Evolutionary conservation across 192 early-diverging fungal genomes (phyloP).

Genomic region (Chytriomyces confervae): DNA sequence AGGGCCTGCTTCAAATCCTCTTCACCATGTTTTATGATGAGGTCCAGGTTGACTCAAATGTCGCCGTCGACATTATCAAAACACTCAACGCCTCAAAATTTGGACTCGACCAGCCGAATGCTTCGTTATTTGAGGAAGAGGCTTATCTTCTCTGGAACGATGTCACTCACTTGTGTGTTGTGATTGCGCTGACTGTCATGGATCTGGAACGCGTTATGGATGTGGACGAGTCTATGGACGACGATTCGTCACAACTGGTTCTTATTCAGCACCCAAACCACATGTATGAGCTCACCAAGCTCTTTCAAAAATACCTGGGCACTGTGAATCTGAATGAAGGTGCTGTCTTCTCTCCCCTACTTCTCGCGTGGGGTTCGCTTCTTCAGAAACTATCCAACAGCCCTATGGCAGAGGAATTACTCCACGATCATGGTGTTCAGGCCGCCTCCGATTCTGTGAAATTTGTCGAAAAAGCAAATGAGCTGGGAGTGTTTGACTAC

Average conservation of each 20-base stretch:
- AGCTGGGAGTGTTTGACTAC: constrained; percentile 22
- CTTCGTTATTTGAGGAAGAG: constrained; percentile 42
- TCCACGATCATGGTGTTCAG: not conserved
- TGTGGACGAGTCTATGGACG: not conserved
- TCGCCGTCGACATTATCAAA: constrained; percentile 3
- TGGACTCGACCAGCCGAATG: constrained; percentile 47
- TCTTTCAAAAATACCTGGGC: constrained; percentile 21
- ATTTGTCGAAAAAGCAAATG: constrained; percentile 13
- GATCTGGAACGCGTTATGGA: constrained; percentile 28
- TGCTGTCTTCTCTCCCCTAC: constrained; percentile 35
- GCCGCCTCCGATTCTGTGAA: not conserved
- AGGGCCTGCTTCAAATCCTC: constrained; percentile 44
- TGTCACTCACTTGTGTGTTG: constrained; percentile 42
- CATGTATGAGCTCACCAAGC: constrained; percentile 6
- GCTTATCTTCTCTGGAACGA: constrained; percentile 20
- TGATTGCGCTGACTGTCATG: constrained; percentile 42
- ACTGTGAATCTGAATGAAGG: constrained; percentile 13
- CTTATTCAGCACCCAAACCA: constrained; percentile 12
- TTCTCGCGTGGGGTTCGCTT: constrained; percentile 46
- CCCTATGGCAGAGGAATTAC: not conserved
- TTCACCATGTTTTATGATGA: constrained; percentile 48
- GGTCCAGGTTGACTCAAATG: not conserved
- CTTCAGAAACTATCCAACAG: constrained; percentile 24
- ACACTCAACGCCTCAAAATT: constrained; percentile 33
- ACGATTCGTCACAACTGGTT: not conserved